Percentiles rank a stretch among this genome's conserved stretches.
phyloP scores from a whole-genome alignment of 768 basidiomycete genomes.

The Pisolithus orientalis region DNA sequence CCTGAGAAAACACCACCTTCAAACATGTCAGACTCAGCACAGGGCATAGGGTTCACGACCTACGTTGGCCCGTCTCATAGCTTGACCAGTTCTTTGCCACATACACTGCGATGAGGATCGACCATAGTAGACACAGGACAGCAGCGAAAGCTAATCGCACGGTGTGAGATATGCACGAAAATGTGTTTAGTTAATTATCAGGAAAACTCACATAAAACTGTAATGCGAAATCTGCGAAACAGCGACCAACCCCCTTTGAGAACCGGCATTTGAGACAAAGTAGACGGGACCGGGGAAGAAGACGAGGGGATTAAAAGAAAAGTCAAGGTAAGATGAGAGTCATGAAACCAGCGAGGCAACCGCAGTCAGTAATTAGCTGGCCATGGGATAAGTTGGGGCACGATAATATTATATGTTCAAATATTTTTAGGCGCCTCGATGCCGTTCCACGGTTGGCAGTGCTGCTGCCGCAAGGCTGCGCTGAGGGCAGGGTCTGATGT shows the following conservation, averaged over 20 bases:
- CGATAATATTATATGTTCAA: no score
- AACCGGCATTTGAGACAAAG: neutral
- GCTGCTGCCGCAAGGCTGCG: neutral
- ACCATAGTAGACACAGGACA: slow-evolving; percentile 27
- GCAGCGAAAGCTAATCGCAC: slow-evolving; percentile 25
- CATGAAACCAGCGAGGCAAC: neutral
- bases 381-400: neutral
- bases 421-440: neutral
- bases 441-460: neutral
- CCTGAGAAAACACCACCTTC: slow-evolving; percentile 31
- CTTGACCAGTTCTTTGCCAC: slow-evolving; percentile 30
- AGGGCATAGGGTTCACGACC: slow-evolving; percentile 2
- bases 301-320: slow-evolving; percentile 11
- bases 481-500: neutral
- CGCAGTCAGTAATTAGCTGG: neutral
- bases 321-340: slow-evolving; percentile 5
- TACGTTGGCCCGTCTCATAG: slow-evolving; percentile 30
- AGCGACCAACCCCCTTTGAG: slow-evolving; percentile 18
- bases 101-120: slow-evolving; percentile 29
- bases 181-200: neutral
- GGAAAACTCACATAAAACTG: slow-evolving; percentile 29
- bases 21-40: neutral
- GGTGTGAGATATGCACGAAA: neutral
- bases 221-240: slow-evolving; percentile 29
- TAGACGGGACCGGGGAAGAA: slow-evolving; percentile 8